Percentiles rank a stretch among this genome's conserved stretches.
These are phyloP conservation scores for Hemileccinum impolitum DNA, from an alignment of 768 basidiomycete genomes.

Conservation along the genomic window DNA sequence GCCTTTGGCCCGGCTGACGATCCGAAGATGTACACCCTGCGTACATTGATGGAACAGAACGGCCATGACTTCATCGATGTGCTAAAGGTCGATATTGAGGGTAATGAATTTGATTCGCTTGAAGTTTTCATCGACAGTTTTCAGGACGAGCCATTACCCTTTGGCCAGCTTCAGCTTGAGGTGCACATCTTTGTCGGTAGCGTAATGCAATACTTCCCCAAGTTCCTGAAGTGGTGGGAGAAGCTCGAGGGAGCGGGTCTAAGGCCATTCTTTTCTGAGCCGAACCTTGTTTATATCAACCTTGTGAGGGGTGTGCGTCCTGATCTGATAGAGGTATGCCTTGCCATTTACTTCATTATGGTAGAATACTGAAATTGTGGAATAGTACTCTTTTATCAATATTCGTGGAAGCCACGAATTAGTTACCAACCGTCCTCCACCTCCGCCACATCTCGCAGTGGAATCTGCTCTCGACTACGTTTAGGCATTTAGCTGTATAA, in stretches of 20 bases:
- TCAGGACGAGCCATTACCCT: constrained; percentile 49
- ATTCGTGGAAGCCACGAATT: constrained; percentile 44
- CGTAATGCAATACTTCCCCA: constrained; percentile 50
- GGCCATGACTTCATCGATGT: constrained; percentile 69
- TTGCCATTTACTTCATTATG: background rate
- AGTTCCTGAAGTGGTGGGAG: constrained; percentile 67
- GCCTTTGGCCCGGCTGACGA: constrained; percentile 42
- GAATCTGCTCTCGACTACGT: background rate
- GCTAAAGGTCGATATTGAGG: constrained; percentile 70
- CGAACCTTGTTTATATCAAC: constrained; percentile 49
- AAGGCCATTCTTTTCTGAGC: constrained; percentile 69
- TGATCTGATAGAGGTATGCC: constrained; percentile 39
- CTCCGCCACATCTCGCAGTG: constrained; percentile 9
- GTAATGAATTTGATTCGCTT: constrained; percentile 63
- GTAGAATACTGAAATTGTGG: background rate
- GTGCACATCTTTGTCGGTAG: constrained; percentile 50
- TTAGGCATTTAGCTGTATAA: constrained; percentile 7
- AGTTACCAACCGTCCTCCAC: constrained; percentile 20
- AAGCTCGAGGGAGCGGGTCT: constrained; percentile 65
- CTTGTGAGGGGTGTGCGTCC: constrained; percentile 36
- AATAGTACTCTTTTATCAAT: constrained; percentile 52
- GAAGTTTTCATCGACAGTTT: constrained; percentile 44
- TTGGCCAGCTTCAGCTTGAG: constrained; percentile 71
- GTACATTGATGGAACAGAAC: constrained; percentile 60
- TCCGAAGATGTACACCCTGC: constrained; percentile 58